Conservation (phyloP, 1,284 basidiomycete genomes). For the Singerocomus rubriflavus region DNA sequence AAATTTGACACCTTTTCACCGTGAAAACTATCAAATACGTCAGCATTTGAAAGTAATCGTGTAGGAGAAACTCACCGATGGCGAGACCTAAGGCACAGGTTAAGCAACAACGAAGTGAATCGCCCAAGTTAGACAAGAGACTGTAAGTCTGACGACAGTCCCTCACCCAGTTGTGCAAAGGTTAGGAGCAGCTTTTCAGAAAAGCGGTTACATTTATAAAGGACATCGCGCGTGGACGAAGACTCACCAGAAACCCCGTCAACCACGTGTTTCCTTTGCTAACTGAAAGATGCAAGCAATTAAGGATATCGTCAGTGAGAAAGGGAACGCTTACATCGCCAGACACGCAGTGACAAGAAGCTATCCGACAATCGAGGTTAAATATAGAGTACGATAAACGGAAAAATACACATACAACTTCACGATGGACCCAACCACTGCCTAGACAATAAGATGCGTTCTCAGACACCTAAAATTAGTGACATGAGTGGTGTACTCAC, state of each 20-base stretch:
- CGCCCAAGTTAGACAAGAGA: slow-evolving; percentile 3
- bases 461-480: slow-evolving; percentile 5
- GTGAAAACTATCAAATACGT: slow-evolving; percentile 38
- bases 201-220: slow-evolving; percentile 1
- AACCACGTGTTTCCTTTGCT: slow-evolving; percentile 56
- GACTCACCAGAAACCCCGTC: slow-evolving; percentile 53
- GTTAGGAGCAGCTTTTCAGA: slow-evolving; percentile 42
- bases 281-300: slow-evolving; percentile 39
- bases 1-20: slow-evolving; percentile 41
- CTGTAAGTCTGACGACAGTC: background rate
- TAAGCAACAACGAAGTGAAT: background rate
- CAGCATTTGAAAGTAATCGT: background rate
- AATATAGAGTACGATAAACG: background rate
- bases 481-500: slow-evolving; percentile 39
- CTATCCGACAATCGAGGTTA: slow-evolving; percentile 32
- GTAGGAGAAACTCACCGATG: slow-evolving; percentile 13
- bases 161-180: slow-evolving; percentile 48
- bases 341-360: slow-evolving; percentile 62
- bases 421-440: slow-evolving; percentile 56
- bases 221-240: background rate
- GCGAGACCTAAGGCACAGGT: slow-evolving; percentile 12
- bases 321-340: slow-evolving; percentile 53
- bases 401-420: slow-evolving; percentile 47
- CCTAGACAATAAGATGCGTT: slow-evolving; percentile 34
- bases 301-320: background rate